Conservation (phyloP, 2,329 filamentous ascomycete species). For the Periglandula ipomoeae region DNA sequence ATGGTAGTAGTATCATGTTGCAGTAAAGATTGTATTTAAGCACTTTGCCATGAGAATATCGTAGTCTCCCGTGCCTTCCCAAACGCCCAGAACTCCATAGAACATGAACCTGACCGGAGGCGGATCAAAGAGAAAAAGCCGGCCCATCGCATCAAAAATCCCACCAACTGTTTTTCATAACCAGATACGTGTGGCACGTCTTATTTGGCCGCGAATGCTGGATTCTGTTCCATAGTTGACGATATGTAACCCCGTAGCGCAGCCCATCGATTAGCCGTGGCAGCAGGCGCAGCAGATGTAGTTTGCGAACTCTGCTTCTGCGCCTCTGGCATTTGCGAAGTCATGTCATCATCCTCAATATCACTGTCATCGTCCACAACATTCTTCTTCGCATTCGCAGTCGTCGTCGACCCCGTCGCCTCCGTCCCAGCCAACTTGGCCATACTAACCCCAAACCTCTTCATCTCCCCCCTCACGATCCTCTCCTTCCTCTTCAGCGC, state of each 20-base stretch:
- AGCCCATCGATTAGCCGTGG: slow-evolving; percentile 60
- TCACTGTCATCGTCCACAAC: slow-evolving; percentile 8
- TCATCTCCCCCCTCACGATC: slow-evolving; percentile 70
- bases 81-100: slow-evolving; percentile 1
- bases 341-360: slow-evolving; percentile 11
- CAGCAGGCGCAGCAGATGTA: slow-evolving; percentile 14
- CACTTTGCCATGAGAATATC: not conserved
- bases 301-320: not conserved
- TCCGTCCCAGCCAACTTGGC: slow-evolving; percentile 53
- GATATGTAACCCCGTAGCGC: slow-evolving; percentile 78
- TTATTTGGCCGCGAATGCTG: slow-evolving; percentile 48
- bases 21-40: not conserved
- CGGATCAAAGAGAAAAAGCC: too few species aligned
- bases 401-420: slow-evolving; percentile 8
- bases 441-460: slow-evolving; percentile 76
- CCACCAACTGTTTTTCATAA: too few species aligned
- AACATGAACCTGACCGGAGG: too few species aligned
- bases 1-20: not conserved
- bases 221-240: slow-evolving; percentile 80
- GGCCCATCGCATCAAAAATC: too few species aligned
- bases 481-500: slow-evolving; percentile 77
- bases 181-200: not conserved
- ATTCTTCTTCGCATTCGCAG: not conserved
- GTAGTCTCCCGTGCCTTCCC: not conserved
- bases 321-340: slow-evolving; percentile 4